Percentiles rank a stretch among this genome's conserved stretches.
phyloP scores from a whole-genome alignment of 768 basidiomycete species.

The Amanita phalloides region DNA sequence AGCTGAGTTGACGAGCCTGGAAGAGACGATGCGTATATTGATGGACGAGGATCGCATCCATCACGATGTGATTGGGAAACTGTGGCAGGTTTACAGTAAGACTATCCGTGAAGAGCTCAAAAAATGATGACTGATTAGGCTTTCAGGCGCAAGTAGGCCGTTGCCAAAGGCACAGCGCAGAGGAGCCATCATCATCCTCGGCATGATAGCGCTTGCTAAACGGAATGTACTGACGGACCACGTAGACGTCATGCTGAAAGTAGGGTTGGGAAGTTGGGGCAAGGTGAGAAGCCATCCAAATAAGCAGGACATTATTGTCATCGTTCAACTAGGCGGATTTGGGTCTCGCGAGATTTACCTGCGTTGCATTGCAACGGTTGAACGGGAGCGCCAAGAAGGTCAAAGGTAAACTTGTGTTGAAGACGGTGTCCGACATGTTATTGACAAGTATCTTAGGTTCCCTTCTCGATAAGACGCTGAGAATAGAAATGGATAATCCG shows the following conservation, averaged over 20 bases:
- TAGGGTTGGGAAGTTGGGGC: constrained; percentile 78
- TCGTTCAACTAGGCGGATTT: constrained; percentile 57
- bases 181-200: constrained; percentile 92
- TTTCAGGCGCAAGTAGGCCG: constrained; percentile 56
- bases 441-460: constrained; percentile 45
- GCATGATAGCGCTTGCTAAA: constrained; percentile 89
- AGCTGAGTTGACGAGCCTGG: constrained; percentile 90
- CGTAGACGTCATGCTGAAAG: constrained; percentile 74
- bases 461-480: constrained; percentile 73
- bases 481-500: constrained; percentile 77
- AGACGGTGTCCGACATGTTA: background rate
- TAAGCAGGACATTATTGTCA: background rate
- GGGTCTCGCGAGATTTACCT: constrained; percentile 87
- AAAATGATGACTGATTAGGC: background rate
- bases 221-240: constrained; percentile 65
- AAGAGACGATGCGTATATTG: constrained; percentile 95
- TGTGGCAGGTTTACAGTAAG: constrained; percentile 93
- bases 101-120: background rate
- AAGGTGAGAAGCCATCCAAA: constrained; percentile 38
- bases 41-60: constrained; percentile 85
- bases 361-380: constrained; percentile 83
- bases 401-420: constrained; percentile 51
- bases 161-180: constrained; percentile 82
- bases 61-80: constrained; percentile 73
- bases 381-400: constrained; percentile 96